Percentiles rank a stretch among this genome's conserved stretches.
phyloP scores from a whole-genome alignment of 805 yeast species.

The Saturnispora ahearnii region DNA sequence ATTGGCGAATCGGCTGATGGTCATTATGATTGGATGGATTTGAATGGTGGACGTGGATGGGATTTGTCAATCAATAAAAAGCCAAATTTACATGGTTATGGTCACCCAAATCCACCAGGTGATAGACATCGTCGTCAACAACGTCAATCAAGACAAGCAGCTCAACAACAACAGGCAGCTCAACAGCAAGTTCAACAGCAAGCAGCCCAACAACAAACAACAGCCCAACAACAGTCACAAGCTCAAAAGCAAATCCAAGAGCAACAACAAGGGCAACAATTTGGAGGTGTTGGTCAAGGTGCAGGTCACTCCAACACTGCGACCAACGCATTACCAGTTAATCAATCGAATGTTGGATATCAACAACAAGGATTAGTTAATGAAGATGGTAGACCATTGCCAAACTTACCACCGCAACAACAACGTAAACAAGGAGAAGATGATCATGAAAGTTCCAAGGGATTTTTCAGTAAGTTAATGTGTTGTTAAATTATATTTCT shows the following conservation, averaged over 20 bases:
- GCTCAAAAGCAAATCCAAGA: slow-evolving; percentile 6
- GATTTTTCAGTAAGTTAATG: slow-evolving; percentile 20
- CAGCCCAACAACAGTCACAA: slow-evolving; percentile 11
- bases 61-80: slow-evolving; percentile 82
- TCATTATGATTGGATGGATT: slow-evolving; percentile 95
- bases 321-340: background rate
- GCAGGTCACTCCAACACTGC: slow-evolving; percentile 7
- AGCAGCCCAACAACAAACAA: slow-evolving; percentile 12
- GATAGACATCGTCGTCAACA: slow-evolving; percentile 38
- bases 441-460: slow-evolving; percentile 18
- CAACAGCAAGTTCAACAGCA: slow-evolving; percentile 12
- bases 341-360: background rate
- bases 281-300: slow-evolving; percentile 12
- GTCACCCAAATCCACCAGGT: slow-evolving; percentile 82
- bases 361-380: slow-evolving; percentile 10
- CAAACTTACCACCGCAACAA: slow-evolving; percentile 24
- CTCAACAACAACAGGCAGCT: slow-evolving; percentile 17
- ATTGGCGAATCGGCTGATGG: slow-evolving; percentile 71
- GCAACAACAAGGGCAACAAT: slow-evolving; percentile 5
- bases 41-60: slow-evolving; percentile 95
- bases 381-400: slow-evolving; percentile 27
- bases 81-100: slow-evolving; percentile 92
- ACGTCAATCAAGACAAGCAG: slow-evolving; percentile 25
- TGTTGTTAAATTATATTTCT: slow-evolving; percentile 11
- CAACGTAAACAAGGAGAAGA: slow-evolving; percentile 20